Conservation (phyloP, 306 rosid genomes). For the Rosa multiflora region DNA sequence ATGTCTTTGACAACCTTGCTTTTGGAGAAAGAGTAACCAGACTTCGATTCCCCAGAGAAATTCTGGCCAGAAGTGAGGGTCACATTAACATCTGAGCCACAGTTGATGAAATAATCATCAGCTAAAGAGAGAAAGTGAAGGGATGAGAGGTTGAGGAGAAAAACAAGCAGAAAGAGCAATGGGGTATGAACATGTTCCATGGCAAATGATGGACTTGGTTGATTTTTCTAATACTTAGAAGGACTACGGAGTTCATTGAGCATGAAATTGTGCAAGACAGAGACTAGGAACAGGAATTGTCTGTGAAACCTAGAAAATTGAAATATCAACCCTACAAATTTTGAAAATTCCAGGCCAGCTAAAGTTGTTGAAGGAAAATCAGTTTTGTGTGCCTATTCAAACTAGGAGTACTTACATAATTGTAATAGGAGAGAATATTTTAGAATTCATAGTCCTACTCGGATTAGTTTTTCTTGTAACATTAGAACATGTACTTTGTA, state of each 20-base stretch:
- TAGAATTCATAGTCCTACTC: too few relatives aligned
- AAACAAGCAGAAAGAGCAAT: not conserved
- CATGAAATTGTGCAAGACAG: not conserved
- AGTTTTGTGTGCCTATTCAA: not conserved
- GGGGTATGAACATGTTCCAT: constrained; percentile 7
- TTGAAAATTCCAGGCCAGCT: not conserved
- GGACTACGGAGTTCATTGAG: not conserved
- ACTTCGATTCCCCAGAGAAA: constrained; percentile 22
- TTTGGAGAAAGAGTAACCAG: not conserved
- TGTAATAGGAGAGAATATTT: too few relatives aligned
- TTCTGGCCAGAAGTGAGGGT: accelerated
- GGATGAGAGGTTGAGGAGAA: constrained; percentile 20
- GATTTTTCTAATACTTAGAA: not conserved
- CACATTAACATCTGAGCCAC: constrained; percentile 26
- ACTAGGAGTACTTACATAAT: too few relatives aligned
- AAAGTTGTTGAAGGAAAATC: too few relatives aligned
- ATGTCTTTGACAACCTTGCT: not conserved
- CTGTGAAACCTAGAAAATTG: not conserved
- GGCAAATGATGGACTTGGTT: constrained; percentile 7
- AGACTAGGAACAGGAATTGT: not conserved
- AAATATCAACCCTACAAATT: not conserved
- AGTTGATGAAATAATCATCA: constrained; percentile 36
- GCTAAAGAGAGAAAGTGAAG: constrained; percentile 34
- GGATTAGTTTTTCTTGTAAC: too few relatives aligned
- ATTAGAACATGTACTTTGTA: too few relatives aligned